phyloP scores from a whole-genome alignment of 768 basidiomycete genomes.

The Tricholoma sp. region DNA sequence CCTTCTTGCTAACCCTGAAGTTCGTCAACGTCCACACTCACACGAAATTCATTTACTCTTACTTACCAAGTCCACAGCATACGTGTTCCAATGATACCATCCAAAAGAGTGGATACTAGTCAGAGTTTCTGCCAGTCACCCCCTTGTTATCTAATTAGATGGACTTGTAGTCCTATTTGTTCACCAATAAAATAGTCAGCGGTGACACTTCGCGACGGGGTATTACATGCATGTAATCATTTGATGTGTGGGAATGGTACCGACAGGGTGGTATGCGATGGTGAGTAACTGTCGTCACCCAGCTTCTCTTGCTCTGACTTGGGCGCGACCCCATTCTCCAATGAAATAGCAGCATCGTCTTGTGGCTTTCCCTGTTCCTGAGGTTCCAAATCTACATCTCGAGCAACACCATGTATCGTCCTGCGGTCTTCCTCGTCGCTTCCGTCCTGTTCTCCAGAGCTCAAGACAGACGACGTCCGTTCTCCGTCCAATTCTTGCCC shows the following conservation, averaged over 20 bases:
- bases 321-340: not conserved
- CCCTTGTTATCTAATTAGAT: too few relatives aligned
- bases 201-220: not conserved
- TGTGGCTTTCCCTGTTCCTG: conserved; percentile 2
- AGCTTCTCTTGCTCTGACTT: conserved; percentile 5
- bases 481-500: conserved; percentile 10
- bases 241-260: conserved; percentile 2
- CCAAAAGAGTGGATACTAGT: too few relatives aligned
- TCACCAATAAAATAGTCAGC: not conserved
- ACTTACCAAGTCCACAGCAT: not conserved
- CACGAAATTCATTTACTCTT: too few relatives aligned
- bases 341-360: not conserved
- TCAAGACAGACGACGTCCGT: conserved; percentile 4
- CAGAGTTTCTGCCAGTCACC: too few relatives aligned
- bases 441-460: conserved; percentile 13
- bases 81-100: too few relatives aligned
- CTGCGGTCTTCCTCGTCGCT: conserved; percentile 33
- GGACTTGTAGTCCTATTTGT: too few relatives aligned
- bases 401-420: conserved; percentile 28
- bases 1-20: not conserved
- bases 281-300: conserved; percentile 2
- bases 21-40: not conserved
- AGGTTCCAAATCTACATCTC: not conserved
- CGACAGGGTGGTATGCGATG: conserved; percentile 3
- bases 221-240: not conserved